Evolutionary conservation across 2,329 filamentous ascomycete genomes (phyloP).

Genomic region (Aspergillus hortae): DNA sequence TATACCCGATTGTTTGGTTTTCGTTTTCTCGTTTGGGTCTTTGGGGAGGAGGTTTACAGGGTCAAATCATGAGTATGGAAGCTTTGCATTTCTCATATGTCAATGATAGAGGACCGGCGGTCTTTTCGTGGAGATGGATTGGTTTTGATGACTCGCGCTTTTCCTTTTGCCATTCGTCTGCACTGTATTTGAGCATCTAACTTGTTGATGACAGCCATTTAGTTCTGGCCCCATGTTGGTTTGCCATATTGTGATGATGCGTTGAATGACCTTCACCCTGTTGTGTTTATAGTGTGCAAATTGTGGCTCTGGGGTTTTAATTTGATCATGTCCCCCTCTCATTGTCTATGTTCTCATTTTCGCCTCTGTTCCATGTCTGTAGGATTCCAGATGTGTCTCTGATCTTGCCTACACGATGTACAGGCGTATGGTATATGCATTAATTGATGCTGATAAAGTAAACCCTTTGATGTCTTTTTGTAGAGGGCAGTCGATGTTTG

Average conservation of each 20-base stretch:
- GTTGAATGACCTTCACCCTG: background rate
- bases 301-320: conserved; percentile 8
- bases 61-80: conserved; percentile 13
- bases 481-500: too few relatives aligned
- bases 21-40: conserved; percentile 12
- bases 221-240: background rate
- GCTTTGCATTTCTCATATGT: conserved; percentile 16
- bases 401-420: too few relatives aligned
- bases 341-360: background rate
- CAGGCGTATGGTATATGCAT: too few relatives aligned
- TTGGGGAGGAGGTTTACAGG: conserved; percentile 6
- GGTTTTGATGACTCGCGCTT: conserved; percentile 5
- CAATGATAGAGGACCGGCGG: conserved; percentile 19
- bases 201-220: background rate
- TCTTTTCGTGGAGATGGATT: conserved; percentile 4
- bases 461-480: too few relatives aligned
- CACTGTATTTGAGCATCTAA: background rate
- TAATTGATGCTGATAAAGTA: too few relatives aligned
- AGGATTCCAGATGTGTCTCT: too few relatives aligned
- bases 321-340: conserved; percentile 9
- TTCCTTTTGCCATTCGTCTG: conserved; percentile 1
- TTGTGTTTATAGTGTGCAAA: conserved; percentile 13
- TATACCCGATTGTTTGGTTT: conserved; percentile 27
- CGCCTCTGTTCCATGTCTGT: background rate
- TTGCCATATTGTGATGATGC: background rate